Base-by-base conservation (phyloP, 352 stramenopile species). In the Pythium phragmiticola region DNA sequence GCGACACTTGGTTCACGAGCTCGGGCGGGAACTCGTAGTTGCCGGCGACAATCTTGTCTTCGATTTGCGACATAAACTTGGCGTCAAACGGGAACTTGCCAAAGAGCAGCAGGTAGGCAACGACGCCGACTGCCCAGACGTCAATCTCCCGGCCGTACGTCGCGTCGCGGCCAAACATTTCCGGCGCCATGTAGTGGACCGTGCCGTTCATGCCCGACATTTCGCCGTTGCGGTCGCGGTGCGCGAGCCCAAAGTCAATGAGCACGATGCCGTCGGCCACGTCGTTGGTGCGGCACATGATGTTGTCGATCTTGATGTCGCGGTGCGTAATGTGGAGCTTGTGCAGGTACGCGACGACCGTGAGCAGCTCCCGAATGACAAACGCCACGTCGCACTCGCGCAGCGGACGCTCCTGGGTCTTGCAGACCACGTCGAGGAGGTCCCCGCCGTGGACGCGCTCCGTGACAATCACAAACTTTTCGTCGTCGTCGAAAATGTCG, bases 191-290 rank as follows among this genome's bases (percentile, higher is more conserved):
- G 64, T 90, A 94, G 65, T 92, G 86, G 51, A 78, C 77, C 57
- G 86, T 92, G 54, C 86, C 86, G 65, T 90, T 91, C 79, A 94
- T 91, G 26, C 86, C 86, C 2, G 60, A 77, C 81, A 92, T 90
- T 9, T 42, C 56, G 28, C 75, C 74, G 9, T 77, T 62, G 17
- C 63, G 80, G 19, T 73, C 73, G 37, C 75, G 67, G 60, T 94
- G 79, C 19, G 86, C 83, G 39, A 94, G 72, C 2, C 86, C 86
- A 76, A 94, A 94, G 60, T 94, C 86, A 34, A 94, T 88, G 14
- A 94, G 73, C 64, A 90, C 45, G 30, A 90, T 73, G 43, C 84
- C 80, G 30, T 79, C 71, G 16, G 61, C 64, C 7, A 87, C 37
- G 50, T 82, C 56, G 2, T 57, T 23, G 0, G 72, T 77, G 62